Evolutionary conservation across 768 basidiomycete genomes (phyloP), one percentile per base, ranked within the genome.

Genomic region (Crepidotus variabilis): DNA sequence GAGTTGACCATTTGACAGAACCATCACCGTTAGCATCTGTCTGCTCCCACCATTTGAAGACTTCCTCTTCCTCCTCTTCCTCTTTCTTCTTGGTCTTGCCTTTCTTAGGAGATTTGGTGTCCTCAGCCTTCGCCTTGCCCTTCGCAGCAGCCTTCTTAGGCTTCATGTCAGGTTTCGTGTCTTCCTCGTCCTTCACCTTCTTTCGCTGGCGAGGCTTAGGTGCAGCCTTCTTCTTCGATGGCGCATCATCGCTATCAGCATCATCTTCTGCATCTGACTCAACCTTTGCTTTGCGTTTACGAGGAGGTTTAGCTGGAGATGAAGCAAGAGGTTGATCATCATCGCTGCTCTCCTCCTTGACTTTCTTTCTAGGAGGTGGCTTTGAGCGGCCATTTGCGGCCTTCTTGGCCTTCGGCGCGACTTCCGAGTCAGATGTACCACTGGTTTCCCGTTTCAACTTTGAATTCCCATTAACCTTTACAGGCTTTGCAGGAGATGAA

Each of bases 1-100:
- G 81, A n/a, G 93, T 97, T 59, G 83, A 82, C 97, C 97, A 99
- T 71, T 98, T 97, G 55, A 84, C 76, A 36, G 84, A 78, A 10
- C 84, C 90, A 65, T 94, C 92, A 52, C 83, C 85, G 56, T 89
- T 82, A 28, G 77, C 78, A 60, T 88, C 80, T 62, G 81, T 46
- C 4, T 60, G 57, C 34, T 64, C 75, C 57, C 94, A 90, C 96
- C 94, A 97, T 92, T 92, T 95, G 59, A 83, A 81, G 70, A 84
- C 93, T 49, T 86, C 79, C 55, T 83, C 85, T 54, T 87, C 88
- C 54, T 87, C 88, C 54, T 84, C 80, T 39, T 93, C 90, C 64
- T 84, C 83, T 55, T 88, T 81, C 65, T 78, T 83, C 71, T 74
- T 80, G 46, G 65, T 75, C 59, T 76, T 78, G 23, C 60, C 57